Conservation (phyloP, 2,329 filamentous ascomycete species). For the Penicillium fuscoglaucum region DNA sequence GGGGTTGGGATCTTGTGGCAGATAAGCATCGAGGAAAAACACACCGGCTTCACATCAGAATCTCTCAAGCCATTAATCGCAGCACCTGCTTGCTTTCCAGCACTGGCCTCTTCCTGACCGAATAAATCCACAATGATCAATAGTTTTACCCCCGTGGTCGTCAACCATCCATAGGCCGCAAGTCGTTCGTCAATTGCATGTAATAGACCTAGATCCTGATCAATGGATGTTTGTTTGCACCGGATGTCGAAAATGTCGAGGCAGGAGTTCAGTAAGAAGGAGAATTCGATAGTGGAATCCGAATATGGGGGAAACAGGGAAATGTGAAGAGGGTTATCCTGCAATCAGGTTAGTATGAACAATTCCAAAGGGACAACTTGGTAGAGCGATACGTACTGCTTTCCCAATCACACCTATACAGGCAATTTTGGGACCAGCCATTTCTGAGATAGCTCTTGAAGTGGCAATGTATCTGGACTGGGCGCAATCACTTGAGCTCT, state of each 20-base stretch:
- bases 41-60: conserved; percentile 79
- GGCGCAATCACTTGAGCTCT: neutral
- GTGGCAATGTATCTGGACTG: neutral
- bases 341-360: conserved; percentile 15
- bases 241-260: conserved; percentile 93
- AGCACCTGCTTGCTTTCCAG: conserved; percentile 35
- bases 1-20: neutral
- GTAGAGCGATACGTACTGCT: conserved; percentile 61
- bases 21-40: conserved; percentile 29
- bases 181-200: conserved; percentile 92
- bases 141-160: conserved; percentile 90
- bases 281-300: conserved; percentile 72
- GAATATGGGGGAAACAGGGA: conserved; percentile 79
- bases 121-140: conserved; percentile 90
- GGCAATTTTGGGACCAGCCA: conserved; percentile 72
- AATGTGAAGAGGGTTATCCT: conserved; percentile 97
- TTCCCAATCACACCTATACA: conserved; percentile 93
- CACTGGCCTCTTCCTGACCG: conserved; percentile 57
- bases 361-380: neutral
- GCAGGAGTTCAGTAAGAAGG: conserved; percentile 83
- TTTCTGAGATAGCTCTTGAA: conserved; percentile 21
- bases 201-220: conserved; percentile 86
- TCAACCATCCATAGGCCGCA: conserved; percentile 93
- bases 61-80: conserved; percentile 70
- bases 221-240: conserved; percentile 67